A percentile compares a stretch with the other conserved stretches of the same genome.
Evolutionary conservation across 352 stramenopile species (phyloP).

Genomic region (Aphanomyces euteiches): DNA sequence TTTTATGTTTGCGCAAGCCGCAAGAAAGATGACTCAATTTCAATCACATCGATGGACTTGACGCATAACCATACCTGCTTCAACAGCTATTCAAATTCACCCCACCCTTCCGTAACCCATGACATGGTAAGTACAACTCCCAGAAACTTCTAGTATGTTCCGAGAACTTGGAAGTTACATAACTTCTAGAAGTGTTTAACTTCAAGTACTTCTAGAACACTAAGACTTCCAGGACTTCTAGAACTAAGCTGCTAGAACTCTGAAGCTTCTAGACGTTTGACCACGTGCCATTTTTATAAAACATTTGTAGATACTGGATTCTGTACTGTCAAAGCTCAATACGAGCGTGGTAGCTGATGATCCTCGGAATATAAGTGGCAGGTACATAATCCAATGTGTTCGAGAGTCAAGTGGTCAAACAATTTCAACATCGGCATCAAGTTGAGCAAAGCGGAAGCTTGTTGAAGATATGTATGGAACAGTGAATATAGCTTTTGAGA

Average conservation of each 20-base stretch:
- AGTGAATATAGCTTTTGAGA: neutral
- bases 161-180: neutral
- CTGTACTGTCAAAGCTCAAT: neutral
- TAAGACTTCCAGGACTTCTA: too few relatives aligned
- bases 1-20: neutral
- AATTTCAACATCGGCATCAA: neutral
- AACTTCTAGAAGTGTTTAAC: neutral
- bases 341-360: too few relatives aligned
- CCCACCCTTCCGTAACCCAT: neutral
- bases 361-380: neutral
- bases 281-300: too few relatives aligned
- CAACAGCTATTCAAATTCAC: neutral
- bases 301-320: neutral
- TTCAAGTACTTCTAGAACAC: neutral
- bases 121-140: neutral
- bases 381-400: neutral
- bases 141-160: neutral
- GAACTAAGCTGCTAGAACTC: too few relatives aligned
- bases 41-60: constrained; percentile 5
- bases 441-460: neutral
- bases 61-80: neutral
- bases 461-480: neutral
- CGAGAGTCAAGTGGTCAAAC: neutral
- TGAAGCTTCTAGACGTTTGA: too few relatives aligned
- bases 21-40: neutral